Conservation (phyloP, 495 filamentous ascomycete genomes). For the Penicillium taxi region DNA sequence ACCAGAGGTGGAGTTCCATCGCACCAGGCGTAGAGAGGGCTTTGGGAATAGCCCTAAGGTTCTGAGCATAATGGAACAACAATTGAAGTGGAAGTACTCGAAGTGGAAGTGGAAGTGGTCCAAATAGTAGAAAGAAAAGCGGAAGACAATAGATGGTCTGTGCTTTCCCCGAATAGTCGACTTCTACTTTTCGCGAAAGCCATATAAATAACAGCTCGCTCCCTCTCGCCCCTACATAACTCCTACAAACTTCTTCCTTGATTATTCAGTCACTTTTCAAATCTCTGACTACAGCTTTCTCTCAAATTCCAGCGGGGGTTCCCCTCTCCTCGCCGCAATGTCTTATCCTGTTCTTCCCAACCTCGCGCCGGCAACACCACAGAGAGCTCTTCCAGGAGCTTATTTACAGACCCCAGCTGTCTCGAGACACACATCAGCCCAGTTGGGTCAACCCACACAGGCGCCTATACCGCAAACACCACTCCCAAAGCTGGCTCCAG, state of each 20-base stretch:
- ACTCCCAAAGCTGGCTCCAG: conserved; percentile 31
- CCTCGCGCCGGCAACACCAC: conserved; percentile 44
- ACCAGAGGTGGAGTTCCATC: conserved; percentile 37
- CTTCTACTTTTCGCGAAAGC: conserved; percentile 21
- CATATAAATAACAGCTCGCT: conserved; percentile 10
- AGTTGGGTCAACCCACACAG: conserved; percentile 15
- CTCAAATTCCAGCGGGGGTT: conserved; percentile 24
- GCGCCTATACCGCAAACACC: conserved; percentile 17
- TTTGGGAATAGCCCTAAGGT: conserved; percentile 10
- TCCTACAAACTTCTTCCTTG: background rate
- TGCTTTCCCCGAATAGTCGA: conserved; percentile 22
- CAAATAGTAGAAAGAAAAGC: conserved; percentile 10
- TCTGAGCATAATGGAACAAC: background rate
- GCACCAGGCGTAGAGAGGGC: conserved; percentile 22
- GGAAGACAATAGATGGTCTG: conserved; percentile 22
- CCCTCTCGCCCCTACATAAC: background rate
- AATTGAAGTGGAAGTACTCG: background rate
- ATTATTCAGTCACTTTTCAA: conserved; percentile 5
- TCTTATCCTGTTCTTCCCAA: conserved; percentile 48
- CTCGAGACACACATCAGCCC: conserved; percentile 5
- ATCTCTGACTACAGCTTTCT: conserved; percentile 16
- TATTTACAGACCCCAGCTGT: conserved; percentile 63
- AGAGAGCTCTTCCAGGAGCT: conserved; percentile 61
- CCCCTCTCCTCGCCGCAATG: conserved; percentile 35
- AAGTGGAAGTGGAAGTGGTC: background rate